A percentile compares a stretch with the other conserved stretches of the same genome.
phyloP scores from a whole-genome alignment of 495 filamentous ascomycete genomes.

The Choiromyces venosus region DNA sequence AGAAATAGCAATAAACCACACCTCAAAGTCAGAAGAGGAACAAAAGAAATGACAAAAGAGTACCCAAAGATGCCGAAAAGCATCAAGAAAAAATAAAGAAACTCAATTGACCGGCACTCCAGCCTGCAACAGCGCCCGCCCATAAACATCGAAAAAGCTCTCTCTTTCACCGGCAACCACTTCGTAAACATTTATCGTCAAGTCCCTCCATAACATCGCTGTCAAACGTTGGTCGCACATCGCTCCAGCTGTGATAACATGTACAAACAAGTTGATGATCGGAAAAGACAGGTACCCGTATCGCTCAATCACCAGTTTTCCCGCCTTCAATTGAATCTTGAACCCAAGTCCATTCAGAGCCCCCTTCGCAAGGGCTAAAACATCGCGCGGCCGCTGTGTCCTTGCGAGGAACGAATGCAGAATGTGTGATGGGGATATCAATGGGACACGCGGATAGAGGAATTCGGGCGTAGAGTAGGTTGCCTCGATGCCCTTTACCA shows the following conservation, averaged over 20 bases:
- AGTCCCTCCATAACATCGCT: conserved; percentile 8
- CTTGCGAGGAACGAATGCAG: neutral
- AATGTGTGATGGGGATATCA: neutral
- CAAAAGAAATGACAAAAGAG: neutral
- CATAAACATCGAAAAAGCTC: conserved; percentile 9
- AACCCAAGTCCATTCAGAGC: conserved; percentile 13
- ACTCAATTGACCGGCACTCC: neutral
- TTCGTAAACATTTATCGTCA: conserved; percentile 14
- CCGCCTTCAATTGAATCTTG: neutral
- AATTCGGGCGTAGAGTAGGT: conserved; percentile 18
- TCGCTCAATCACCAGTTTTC: neutral
- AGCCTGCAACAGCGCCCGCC: neutral
- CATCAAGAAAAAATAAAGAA: neutral
- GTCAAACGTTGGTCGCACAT: neutral
- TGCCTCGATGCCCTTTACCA: conserved; percentile 4
- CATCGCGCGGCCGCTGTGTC: neutral
- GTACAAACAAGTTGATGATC: neutral
- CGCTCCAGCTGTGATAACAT: neutral
- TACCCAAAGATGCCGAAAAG: neutral
- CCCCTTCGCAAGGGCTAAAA: neutral
- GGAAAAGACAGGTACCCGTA: conserved; percentile 1
- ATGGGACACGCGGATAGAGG: conserved; percentile 14
- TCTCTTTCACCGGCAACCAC: conserved; percentile 10
- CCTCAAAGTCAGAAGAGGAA: neutral
- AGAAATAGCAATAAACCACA: neutral